Evolutionary conservation across 768 basidiomycete genomes (phyloP), one percentile per base, ranked within the genome.

Genomic region (Cubamyces lactineus): DNA sequence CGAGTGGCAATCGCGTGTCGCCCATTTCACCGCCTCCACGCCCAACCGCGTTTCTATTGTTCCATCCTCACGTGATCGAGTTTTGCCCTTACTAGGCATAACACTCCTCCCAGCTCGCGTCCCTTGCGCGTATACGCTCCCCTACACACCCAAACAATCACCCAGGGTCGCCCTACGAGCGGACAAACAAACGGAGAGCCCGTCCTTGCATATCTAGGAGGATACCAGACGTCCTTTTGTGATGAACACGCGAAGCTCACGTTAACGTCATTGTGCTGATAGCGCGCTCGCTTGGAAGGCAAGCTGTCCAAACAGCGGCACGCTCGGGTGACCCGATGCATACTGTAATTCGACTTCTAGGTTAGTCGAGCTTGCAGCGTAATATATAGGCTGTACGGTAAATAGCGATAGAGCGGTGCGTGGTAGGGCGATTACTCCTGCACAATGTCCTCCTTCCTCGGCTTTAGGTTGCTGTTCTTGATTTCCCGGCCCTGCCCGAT

Each of bases 401-500:
- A 53, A 28, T 19, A 56, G 30, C 48, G 24, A 24, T 53, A 59
- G 54, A 52, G 57, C 26, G 40, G 58, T 39, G 56, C 6, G 34
- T 11, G 34, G 9, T 6, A 11, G 6, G 34, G n/a, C 23, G 17
- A 53, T 62, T 64, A 70, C 67, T 92, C 91, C 72, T 91, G 87
- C 42, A 97, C 87, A 67, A 98, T 96, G 73, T 98, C 96, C 79
- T 97, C 96, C 77, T 96, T 95, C 73, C 93, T 85, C n/a, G 94
- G 93, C 70, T 77, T 61, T 48, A 54, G 55, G 41, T 59, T 84
- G 71, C 80, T 84, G 68, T 89, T 85, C 75, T 89, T 89, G 62
- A 96, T 80, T 74, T 96, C 93, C 57, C 80, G 84, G 30, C 93
- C 89, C 73, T 93, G 91, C 30, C 92, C 89, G 45, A 96, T 85